Conservation (phyloP, 805 yeast genomes). For the Schizosaccharomyces octosporus region DNA sequence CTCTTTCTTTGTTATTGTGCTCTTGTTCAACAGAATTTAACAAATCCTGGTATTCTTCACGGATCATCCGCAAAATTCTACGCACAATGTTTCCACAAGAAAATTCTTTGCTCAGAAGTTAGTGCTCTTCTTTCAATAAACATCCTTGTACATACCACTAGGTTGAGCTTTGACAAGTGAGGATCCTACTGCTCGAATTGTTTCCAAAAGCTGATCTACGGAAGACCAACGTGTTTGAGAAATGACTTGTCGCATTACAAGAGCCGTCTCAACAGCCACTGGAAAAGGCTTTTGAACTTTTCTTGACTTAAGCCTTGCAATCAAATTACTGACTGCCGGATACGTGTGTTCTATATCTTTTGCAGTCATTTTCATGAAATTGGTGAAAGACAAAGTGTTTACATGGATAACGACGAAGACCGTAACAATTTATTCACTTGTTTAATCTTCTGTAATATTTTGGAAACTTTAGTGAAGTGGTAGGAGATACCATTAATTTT, state of each 20-base stretch:
- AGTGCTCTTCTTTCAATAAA: not conserved
- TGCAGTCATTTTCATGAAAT: not conserved
- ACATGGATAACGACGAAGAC: not conserved
- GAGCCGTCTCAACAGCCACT: slow-evolving; percentile 72
- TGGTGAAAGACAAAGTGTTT: not conserved
- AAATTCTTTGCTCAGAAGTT: slow-evolving; percentile 23
- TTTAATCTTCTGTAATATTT: not conserved
- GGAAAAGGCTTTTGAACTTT: slow-evolving; percentile 59
- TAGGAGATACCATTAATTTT: too few species aligned
- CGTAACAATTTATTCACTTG: not conserved
- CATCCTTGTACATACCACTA: slow-evolving; percentile 14
- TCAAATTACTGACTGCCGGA: slow-evolving; percentile 3
- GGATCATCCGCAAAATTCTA: slow-evolving; percentile 58
- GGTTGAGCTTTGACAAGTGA: slow-evolving; percentile 58
- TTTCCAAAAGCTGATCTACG: slow-evolving; percentile 43
- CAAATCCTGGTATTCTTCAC: slow-evolving; percentile 55
- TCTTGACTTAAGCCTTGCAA: slow-evolving; percentile 38
- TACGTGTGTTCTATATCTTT: slow-evolving; percentile 2
- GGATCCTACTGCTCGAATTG: slow-evolving; percentile 51
- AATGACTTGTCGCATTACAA: slow-evolving; percentile 61
- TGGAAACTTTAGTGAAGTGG: not conserved
- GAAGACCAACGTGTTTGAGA: slow-evolving; percentile 75
- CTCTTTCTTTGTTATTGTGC: not conserved
- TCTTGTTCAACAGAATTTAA: not conserved
- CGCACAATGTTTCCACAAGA: slow-evolving; percentile 77